Base-by-base conservation (phyloP, 225 moss, liverwort and hornwort species). In the Marchantia paleacea region DNA sequence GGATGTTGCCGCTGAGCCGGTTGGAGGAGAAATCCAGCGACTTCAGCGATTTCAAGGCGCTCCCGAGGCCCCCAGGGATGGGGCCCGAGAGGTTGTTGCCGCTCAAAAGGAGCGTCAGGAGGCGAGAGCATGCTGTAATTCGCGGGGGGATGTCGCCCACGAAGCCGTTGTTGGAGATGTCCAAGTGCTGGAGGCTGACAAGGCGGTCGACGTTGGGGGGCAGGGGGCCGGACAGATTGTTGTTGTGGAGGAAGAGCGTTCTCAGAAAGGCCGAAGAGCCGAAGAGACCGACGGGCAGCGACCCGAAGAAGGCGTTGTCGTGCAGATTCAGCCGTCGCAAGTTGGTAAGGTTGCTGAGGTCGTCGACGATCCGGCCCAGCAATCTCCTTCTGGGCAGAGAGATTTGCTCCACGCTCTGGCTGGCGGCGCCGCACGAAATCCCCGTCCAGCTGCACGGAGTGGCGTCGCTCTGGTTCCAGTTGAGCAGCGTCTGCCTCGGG, bases 1-100 rank as follows among this genome's bases (percentile, higher is more conserved):
- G 88, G 71, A 88, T 83, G 53, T 9, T 26, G 15, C 88, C 88
- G 20, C 55, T 65, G 4, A 88, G 53, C 15, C 55, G 68, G 51
- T 85, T 88, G 62, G 55, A 69, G 12, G 85, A 80, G 26, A 88
- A 70, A 70, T 85, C 88, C 29, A 88, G 53, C 48, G 83, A 75
- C 75, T 31, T 39, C 62, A 88, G 52, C 19, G 78, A 76, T 25
- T 3, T 65, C 48, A 73, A 62, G 55, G 80, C 64, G 30, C 79
- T 80, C 26, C 85, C 85, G 9, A 88, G 79, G 61, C 77, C 81
- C 0, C 13, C 47, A 25, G 88, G 85, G 48, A 88, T 81, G 30
- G 81, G 4, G 3, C 88, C 88, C 10, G 78, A 55, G n/a, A 88
- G 25, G 16, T 12, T 10, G 66, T 88, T 88, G 11, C 15, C 31